phyloP scores from a whole-genome alignment of 139 green algal genomes.

The Chlorella sp. region DNA sequence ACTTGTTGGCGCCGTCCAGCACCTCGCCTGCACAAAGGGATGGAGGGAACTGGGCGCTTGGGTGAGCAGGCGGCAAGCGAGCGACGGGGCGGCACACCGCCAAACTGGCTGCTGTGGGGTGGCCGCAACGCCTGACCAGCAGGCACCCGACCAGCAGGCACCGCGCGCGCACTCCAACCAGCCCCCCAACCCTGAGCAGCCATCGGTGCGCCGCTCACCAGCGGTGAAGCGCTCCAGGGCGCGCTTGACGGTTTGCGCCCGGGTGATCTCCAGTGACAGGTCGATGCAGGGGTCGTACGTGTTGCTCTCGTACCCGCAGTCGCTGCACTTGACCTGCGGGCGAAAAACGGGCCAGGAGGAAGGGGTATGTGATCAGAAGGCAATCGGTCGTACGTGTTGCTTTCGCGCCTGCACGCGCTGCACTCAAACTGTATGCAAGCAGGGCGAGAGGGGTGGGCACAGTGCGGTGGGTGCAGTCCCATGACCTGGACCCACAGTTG shows the following conservation, averaged over 20 bases:
- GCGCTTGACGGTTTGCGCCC: constrained; percentile 58
- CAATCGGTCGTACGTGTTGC: no score
- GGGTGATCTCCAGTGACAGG: constrained; percentile 88
- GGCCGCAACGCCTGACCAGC: no score
- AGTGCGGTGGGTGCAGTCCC: not conserved
- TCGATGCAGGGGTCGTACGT: constrained; percentile 95
- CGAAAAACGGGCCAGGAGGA: no score
- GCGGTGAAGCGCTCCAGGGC: constrained; percentile 79
- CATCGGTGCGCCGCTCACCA: not conserved
- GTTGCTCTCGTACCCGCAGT: constrained; percentile 81
- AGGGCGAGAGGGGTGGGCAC: not conserved
- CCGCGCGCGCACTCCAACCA: not conserved
- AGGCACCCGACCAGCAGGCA: not conserved
- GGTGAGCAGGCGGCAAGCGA: not conserved
- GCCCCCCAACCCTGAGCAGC: not conserved
- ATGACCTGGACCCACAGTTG: no score
- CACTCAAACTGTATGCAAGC: no score
- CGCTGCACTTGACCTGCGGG: constrained; percentile 82
- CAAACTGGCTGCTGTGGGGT: no score
- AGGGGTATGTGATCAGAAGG: not conserved
- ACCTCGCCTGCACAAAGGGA: constrained; percentile 54
- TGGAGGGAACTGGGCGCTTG: not conserved
- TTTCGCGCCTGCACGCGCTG: no score
- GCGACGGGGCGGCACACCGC: not conserved
- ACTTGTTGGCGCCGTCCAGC: constrained; percentile 91